phyloP scores from a whole-genome alignment of 495 filamentous ascomycete genomes.

The Annulohypoxylon stygium region DNA sequence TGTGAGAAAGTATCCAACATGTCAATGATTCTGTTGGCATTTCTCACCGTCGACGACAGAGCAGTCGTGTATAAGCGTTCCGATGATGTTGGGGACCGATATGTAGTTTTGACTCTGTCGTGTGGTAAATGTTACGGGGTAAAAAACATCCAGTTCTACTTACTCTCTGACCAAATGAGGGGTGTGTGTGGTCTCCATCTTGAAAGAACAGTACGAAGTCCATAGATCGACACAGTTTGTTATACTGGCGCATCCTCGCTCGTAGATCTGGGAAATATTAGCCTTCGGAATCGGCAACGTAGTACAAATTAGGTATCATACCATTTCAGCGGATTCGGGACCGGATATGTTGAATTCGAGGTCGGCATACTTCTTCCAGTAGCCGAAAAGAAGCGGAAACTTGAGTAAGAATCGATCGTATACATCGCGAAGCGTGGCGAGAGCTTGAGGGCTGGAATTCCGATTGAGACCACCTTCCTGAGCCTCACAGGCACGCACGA shows the following conservation, averaged over 20 bases:
- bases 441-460: slow-evolving; percentile 94
- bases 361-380: slow-evolving; percentile 99
- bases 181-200: slow-evolving; percentile 96
- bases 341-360: slow-evolving; percentile 96
- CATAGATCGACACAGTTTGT: slow-evolving; percentile 94
- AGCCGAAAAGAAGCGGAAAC: slow-evolving; percentile 95
- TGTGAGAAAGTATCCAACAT: slow-evolving; percentile 70
- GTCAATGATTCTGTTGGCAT: slow-evolving; percentile 63
- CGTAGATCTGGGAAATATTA: slow-evolving; percentile 77
- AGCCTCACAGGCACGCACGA: slow-evolving; percentile 82
- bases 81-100: slow-evolving; percentile 49
- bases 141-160: slow-evolving; percentile 82
- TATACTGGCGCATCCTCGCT: slow-evolving; percentile 94
- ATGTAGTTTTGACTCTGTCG: slow-evolving; percentile 51
- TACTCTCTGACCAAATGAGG: slow-evolving; percentile 98
- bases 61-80: slow-evolving; percentile 47
- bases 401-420: slow-evolving; percentile 96
- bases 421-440: slow-evolving; percentile 82
- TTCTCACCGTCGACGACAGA: slow-evolving; percentile 65
- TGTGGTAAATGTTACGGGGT: slow-evolving; percentile 69
- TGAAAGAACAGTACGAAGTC: slow-evolving; percentile 97
- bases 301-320: slow-evolving; percentile 56
- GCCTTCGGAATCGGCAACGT: neutral
- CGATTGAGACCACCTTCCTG: slow-evolving; percentile 95
- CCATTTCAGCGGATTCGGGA: slow-evolving; percentile 98